A percentile compares a stretch with the other conserved stretches of the same genome.
Conservation (phyloP, 225 moss, liverwort and hornwort genomes). For the Lunularia cruciata region DNA sequence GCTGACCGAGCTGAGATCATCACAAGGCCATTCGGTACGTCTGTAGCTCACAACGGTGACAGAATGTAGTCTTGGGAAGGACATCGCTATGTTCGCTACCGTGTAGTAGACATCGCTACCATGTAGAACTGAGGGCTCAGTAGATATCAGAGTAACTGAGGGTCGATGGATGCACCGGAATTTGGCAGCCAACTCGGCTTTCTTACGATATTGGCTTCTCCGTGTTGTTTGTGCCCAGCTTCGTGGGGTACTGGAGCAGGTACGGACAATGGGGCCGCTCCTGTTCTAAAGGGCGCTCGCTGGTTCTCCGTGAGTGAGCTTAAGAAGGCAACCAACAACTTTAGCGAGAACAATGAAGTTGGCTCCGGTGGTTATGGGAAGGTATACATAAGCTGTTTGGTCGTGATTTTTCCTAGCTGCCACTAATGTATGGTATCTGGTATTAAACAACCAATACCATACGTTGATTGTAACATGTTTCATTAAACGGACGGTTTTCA, state of each 20-base stretch:
- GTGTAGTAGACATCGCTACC: no score
- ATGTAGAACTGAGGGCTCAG: no score
- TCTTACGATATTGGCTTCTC: no score
- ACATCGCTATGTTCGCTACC: no score
- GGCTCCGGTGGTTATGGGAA: slow-evolving; percentile 83
- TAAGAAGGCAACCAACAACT: slow-evolving; percentile 65
- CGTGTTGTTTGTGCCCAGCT: slow-evolving; percentile 35
- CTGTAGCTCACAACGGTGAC: no score
- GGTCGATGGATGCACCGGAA: no score
- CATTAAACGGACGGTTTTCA: background rate
- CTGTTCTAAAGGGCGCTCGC: slow-evolving; percentile 72
- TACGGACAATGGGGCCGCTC: slow-evolving; percentile 58
- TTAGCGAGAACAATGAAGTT: slow-evolving; percentile 51
- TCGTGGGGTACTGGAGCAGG: slow-evolving; percentile 50
- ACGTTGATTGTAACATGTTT: background rate
- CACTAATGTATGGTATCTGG: no score
- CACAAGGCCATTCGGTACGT: slow-evolving; percentile 74
- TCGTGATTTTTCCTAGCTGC: background rate
- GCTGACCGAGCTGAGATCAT: slow-evolving; percentile 56
- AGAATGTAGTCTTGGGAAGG: no score
- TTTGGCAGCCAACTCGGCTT: no score
- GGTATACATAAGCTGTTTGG: slow-evolving; percentile 30
- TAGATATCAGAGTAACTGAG: no score
- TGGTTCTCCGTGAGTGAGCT: slow-evolving; percentile 72
- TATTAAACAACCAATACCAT: no score